Evolutionary conservation across 2,329 filamentous ascomycete genomes (phyloP), one percentile per base, ranked within the genome.

Genomic region (Talaromyces verruculosus): DNA sequence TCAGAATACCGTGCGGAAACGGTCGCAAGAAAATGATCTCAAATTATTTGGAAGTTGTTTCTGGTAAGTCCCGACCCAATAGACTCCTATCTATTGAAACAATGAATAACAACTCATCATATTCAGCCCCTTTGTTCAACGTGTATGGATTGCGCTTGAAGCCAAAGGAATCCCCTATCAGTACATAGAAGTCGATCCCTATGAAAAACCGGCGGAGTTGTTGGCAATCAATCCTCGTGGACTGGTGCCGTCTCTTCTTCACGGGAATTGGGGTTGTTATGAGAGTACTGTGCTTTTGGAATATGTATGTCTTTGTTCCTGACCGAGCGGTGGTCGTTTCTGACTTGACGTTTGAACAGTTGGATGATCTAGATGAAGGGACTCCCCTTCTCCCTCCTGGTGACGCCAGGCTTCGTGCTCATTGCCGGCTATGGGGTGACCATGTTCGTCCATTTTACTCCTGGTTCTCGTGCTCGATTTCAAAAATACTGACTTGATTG

Each of bases 71-170:
- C 53, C 58, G 60, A 41, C 5, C 33, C 30, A 8, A 30, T 25
- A n/a, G 5, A 19, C 28, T 62, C 49, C 68, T 69, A 37, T 57
- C 33, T 70, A 63, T 63, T 39, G 63, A 37, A 62, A 63, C 61
- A 71, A 51, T n/a, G 30, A 65, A 58, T 57, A 39, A 57, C 33
- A 5, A 15, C n/a, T 53, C 28, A 7, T 55, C 28, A 33, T 53
- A 8, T 55, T 39, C 7, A 91, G 90, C 73, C 92, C 92, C 30
- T 95, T 94, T 74, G 92, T 92, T 1, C 92, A 96, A 75, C 87
- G 92, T 19, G 90, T 95, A 30, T 96, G 92, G 92, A 95, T 96
- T 69, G 90, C 92, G 0, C 83, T 96, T 41, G 92, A 96, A 76
- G 83, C 88, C 71, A 95, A 95, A 75, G 85, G 87, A 19, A 83